Conservation (phyloP, 495 filamentous ascomycete genomes). For the Staphylotrichum tortipilum region DNA sequence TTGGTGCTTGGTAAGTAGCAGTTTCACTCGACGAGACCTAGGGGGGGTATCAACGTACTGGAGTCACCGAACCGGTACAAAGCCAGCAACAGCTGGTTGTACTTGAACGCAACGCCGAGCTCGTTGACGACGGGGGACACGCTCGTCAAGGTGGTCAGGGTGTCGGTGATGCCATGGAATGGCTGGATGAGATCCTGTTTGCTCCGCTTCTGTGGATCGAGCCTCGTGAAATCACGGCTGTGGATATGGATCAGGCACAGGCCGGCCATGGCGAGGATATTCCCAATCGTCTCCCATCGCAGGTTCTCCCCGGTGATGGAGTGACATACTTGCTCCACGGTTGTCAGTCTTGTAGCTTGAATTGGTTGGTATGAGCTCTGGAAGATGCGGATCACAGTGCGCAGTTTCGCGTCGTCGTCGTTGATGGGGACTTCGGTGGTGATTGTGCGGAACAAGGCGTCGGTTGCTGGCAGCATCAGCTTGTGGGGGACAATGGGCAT, state of each 20-base stretch:
- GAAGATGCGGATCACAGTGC: constrained; percentile 7
- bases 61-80: constrained; percentile 10
- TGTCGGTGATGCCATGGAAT: constrained; percentile 4
- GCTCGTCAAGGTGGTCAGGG: not conserved
- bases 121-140: constrained; percentile 7
- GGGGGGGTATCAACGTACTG: not conserved
- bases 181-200: constrained; percentile 4
- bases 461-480: constrained; percentile 5
- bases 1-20: not conserved
- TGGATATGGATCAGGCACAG: constrained; percentile 7
- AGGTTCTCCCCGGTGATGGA: constrained; percentile 5
- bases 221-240: not conserved
- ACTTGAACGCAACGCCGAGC: constrained; percentile 6
- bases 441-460: constrained; percentile 2
- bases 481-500: constrained; percentile 8
- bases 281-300: constrained; percentile 6
- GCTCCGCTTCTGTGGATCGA: constrained; percentile 4
- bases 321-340: constrained; percentile 3
- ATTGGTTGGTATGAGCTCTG: constrained; percentile 9
- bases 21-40: not conserved
- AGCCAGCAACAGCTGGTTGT: constrained; percentile 7
- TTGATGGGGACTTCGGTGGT: not conserved
- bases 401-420: constrained; percentile 6
- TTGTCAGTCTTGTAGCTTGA: constrained; percentile 1
- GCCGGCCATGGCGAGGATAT: constrained; percentile 6